phyloP scores from a whole-genome alignment of 176 grass and related monocot genomes.

The Oryza glaberrima region DNA sequence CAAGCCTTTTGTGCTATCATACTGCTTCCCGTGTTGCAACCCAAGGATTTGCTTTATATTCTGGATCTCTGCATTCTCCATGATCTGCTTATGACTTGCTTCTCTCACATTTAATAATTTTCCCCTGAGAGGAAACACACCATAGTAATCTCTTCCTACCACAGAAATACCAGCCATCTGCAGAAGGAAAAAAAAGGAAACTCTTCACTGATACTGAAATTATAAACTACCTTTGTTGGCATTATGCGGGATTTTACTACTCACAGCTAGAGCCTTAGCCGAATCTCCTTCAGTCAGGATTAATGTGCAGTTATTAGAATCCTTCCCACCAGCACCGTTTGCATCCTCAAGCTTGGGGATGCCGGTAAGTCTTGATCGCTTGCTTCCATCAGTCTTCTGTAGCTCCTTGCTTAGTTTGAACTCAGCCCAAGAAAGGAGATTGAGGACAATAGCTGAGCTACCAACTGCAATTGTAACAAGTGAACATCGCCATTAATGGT shows the following conservation, averaged over 20 bases:
- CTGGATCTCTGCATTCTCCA: constrained; percentile 89
- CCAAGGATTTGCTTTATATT: constrained; percentile 90
- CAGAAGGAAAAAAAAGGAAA: not conserved
- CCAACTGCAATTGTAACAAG: constrained; percentile 59
- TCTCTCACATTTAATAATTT: constrained; percentile 91
- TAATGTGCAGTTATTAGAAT: constrained; percentile 77
- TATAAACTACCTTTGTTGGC: not conserved
- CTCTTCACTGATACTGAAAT: not conserved
- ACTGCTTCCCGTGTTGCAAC: constrained; percentile 85
- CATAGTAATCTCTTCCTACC: constrained; percentile 78
- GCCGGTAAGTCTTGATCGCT: constrained; percentile 69
- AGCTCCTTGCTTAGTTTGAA: constrained; percentile 90
- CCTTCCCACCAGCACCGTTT: constrained; percentile 83
- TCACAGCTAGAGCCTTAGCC: constrained; percentile 91
- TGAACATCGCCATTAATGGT: not conserved
- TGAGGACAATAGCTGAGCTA: constrained; percentile 58
- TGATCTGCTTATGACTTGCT: constrained; percentile 80
- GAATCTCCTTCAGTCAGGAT: constrained; percentile 98
- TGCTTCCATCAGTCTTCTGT: constrained; percentile 90
- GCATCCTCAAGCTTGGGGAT: constrained; percentile 93
- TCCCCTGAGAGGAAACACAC: constrained; percentile 91
- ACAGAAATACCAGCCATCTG: constrained; percentile 84
- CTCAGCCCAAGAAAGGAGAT: constrained; percentile 84
- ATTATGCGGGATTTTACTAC: constrained; percentile 17
- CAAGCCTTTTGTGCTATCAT: constrained; percentile 70